Evolutionary conservation across 2,329 filamentous ascomycete species (phyloP), one percentile per base, ranked within the genome.

Genomic region (Zasmidium citrigriseum): DNA sequence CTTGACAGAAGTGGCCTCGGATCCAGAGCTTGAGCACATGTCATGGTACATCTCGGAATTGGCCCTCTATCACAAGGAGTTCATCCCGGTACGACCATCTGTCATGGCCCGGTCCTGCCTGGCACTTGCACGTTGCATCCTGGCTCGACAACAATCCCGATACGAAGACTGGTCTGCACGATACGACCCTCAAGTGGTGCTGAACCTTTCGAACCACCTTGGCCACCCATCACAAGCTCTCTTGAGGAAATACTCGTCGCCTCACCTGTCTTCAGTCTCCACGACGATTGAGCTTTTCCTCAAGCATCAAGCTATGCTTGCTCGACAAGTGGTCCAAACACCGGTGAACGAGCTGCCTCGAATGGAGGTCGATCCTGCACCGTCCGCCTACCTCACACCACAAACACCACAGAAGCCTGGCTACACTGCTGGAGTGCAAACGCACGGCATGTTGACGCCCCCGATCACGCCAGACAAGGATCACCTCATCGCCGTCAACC

Each of bases 11-110:
- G 79, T 79, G 21, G 76, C 79, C 10, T 90, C 89, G 70, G 91
- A 96, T 73, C 83, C 86, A 22, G 93, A 97, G 77, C 89, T 96
- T 21, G 91, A 98, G 79, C 89, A 96, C 76, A 93, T 99, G 90
- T 88, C 93, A 18, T 84, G 90, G 63, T 99, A 98, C 80, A 89
- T 99, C 62, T 89, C 90, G 72, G 95, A 99, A 79, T 93, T 98
- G 69, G 91, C 93, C 47, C 82, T 98, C 45, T 99, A 97, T 78
- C 91, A 98, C 80, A 90, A 93, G 71, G 95, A 98, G 66, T 99
- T 99, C 70, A 93, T 99, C 62, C 95, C 93, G 16, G 92, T 89
- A 56, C 89, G 89, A 71, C 92, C 95, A 20, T 96, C 93, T 0
- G 88, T 93, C 64, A 91, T 99, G 83, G 93, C 95, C 46, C 85